Evolutionary conservation across 202 grass and related monocot species (phyloP), one percentile per base, ranked within the genome.

Genomic region (Brachypodium distachyon): DNA sequence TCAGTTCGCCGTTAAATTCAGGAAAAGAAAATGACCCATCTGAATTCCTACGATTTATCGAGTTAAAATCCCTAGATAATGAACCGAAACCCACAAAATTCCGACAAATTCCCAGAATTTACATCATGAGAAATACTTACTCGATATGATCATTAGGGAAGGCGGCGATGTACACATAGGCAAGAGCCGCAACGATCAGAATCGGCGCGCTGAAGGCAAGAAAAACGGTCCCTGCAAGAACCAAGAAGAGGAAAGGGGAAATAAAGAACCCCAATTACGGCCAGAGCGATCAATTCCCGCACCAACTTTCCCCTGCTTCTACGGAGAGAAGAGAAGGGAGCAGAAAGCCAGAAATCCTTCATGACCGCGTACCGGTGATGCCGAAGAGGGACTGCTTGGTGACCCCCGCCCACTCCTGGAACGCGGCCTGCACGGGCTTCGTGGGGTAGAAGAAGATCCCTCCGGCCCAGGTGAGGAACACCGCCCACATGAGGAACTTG

Each of bases 401-500:
- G 52, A 72, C 16, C 5, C 16, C 22, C 10, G 79, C 3, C 70
- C 59, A 90, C 54, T 27, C 73, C 13, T 7, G 19, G 23, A 90
- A 50, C 72, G 77, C 41, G 11, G 61, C 61, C 50, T 67, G 76
- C 77, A 19, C 77, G 29, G 82, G 59, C 14, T 76, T 68, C 69
- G 82, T 94, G 11, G 91, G 85, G 67, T 79, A 88, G 76, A 98
- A 77, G 82, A 92, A 92, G 76, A 98, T 88, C 12, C 64, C 84
- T 50, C 58, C 74, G 37, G 73, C 82, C 95, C 95, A 98, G 29
- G 64, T 79, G 49, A 94, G 56, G 76, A 94, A 86, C 23, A 92
- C 72, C 48, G 72, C 60, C 95, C 95, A 98, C 87, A 98, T 94
- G 9, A 90, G 67, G 58, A 77, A 86, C 74, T 90, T 92, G 79